Conservation (phyloP, 768 basidiomycete species). For the Daedalea quercina region DNA sequence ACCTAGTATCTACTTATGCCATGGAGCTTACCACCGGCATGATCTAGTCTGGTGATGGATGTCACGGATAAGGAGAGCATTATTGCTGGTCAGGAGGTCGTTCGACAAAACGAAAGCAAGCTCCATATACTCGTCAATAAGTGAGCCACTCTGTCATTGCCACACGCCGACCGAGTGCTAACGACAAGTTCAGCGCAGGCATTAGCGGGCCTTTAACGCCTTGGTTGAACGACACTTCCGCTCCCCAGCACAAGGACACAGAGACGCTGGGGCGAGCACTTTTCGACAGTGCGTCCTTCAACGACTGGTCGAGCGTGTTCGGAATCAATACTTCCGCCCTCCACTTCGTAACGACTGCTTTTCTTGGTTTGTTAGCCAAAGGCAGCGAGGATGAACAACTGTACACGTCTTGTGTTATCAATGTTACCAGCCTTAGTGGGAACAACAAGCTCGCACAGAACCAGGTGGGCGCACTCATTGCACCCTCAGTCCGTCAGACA, state of each 20-base stretch:
- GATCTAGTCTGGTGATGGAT: constrained; percentile 59
- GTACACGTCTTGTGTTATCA: constrained; percentile 69
- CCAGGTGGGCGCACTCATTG: no score
- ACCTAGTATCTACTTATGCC: no score
- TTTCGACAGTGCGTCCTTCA: constrained; percentile 61
- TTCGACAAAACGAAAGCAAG: constrained; percentile 57
- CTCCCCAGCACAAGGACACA: constrained; percentile 54
- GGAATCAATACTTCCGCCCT: constrained; percentile 65
- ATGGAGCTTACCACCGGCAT: not conserved
- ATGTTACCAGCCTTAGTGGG: constrained; percentile 75
- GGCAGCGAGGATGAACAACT: constrained; percentile 54
- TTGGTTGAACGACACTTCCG: constrained; percentile 50
- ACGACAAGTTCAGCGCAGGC: constrained; percentile 48
- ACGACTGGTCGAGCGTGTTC: constrained; percentile 59
- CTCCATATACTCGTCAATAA: constrained; percentile 81
- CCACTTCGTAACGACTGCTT: constrained; percentile 72
- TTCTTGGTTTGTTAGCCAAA: constrained; percentile 67
- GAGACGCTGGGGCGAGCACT: constrained; percentile 63
- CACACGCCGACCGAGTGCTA: not conserved
- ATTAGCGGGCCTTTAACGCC: constrained; percentile 56
- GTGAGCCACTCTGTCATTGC: constrained; percentile 26
- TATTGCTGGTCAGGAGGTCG: constrained; percentile 39
- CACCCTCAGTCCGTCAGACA: no score
- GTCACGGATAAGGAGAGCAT: constrained; percentile 69
- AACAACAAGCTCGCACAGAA: constrained; percentile 63